Conservation (phyloP, 306 rosid species). For the Vicia sativa region DNA sequence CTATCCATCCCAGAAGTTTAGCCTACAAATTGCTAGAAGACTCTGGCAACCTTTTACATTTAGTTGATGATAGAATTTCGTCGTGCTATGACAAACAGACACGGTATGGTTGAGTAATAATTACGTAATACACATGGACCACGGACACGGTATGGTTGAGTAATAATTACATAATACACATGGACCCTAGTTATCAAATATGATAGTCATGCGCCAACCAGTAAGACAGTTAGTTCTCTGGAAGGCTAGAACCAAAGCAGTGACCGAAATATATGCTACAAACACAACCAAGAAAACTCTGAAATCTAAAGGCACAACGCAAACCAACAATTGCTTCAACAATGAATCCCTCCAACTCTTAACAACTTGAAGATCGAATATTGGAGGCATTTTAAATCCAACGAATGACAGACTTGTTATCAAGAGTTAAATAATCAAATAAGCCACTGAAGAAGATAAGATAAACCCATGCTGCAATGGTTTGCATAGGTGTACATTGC, state of each 20-base stretch:
- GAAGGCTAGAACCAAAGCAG: slow-evolving; percentile 24
- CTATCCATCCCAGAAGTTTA: slow-evolving; percentile 25
- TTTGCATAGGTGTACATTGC: slow-evolving; percentile 6
- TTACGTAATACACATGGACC: slow-evolving; percentile 10
- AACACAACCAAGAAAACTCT: slow-evolving; percentile 19
- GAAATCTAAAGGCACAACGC: slow-evolving; percentile 21
- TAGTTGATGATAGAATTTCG: slow-evolving; percentile 18
- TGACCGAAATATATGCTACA: slow-evolving; percentile 26
- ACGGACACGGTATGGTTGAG: slow-evolving; percentile 6
- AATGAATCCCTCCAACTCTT: slow-evolving; percentile 34
- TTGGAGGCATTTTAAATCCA: slow-evolving; percentile 31
- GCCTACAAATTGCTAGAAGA: slow-evolving; percentile 12
- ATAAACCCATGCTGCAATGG: slow-evolving; percentile 29
- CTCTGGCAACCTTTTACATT: slow-evolving; percentile 26
- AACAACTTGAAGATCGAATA: slow-evolving; percentile 41
- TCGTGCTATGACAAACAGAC: slow-evolving; percentile 1
- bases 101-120: slow-evolving; percentile 10
- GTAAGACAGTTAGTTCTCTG: neutral
- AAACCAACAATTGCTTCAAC: slow-evolving; percentile 33
- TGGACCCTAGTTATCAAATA: slow-evolving; percentile 31
- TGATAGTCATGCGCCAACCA: slow-evolving; percentile 11
- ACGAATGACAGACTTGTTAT: slow-evolving; percentile 27
- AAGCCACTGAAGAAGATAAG: slow-evolving; percentile 30
- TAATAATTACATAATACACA: slow-evolving; percentile 15
- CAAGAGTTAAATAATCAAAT: slow-evolving; percentile 35